Evolutionary conservation across 257 asterid species (phyloP).

Genomic region (Plantago elongata): DNA sequence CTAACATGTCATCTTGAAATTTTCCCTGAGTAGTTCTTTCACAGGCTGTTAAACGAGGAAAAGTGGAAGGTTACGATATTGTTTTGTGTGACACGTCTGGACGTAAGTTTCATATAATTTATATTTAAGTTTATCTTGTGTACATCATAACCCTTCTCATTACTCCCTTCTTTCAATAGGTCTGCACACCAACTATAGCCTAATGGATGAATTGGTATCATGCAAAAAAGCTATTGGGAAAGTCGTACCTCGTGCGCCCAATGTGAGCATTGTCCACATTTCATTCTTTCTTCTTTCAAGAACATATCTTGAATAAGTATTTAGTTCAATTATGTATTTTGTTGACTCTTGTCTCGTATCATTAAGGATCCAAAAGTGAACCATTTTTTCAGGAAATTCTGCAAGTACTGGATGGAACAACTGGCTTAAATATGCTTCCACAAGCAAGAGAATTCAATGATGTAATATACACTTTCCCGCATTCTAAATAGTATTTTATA

Average conservation of each 20-base stretch:
- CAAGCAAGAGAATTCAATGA: slow-evolving; percentile 98
- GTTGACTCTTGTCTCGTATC: background rate
- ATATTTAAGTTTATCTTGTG: slow-evolving; percentile 3
- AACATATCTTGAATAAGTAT: background rate
- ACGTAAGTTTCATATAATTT: slow-evolving; percentile 49
- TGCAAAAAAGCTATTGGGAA: slow-evolving; percentile 82
- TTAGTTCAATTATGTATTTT: background rate
- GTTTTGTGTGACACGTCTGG: slow-evolving; percentile 96
- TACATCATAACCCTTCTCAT: background rate
- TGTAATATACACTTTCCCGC: slow-evolving; percentile 25
- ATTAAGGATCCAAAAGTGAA: background rate
- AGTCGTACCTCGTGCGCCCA: slow-evolving; percentile 81
- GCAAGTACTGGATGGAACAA: slow-evolving; percentile 89
- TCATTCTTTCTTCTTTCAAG: slow-evolving; percentile 5
- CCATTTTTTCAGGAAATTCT: slow-evolving; percentile 64
- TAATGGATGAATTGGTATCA: slow-evolving; percentile 87
- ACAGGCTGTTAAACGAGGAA: slow-evolving; percentile 92
- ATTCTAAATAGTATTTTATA: too few relatives aligned
- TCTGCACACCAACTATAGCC: slow-evolving; percentile 90
- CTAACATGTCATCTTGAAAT: slow-evolving; percentile 50
- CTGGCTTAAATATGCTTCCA: slow-evolving; percentile 96
- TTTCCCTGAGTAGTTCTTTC: slow-evolving; percentile 83
- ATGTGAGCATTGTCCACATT: slow-evolving; percentile 40
- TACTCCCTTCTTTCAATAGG: slow-evolving; percentile 39
- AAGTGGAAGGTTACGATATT: slow-evolving; percentile 66